These are phyloP conservation scores for Tolypocladium guangdongense DNA, from an alignment of 2,329 filamentous ascomycete species.

Conservation along the genomic window DNA sequence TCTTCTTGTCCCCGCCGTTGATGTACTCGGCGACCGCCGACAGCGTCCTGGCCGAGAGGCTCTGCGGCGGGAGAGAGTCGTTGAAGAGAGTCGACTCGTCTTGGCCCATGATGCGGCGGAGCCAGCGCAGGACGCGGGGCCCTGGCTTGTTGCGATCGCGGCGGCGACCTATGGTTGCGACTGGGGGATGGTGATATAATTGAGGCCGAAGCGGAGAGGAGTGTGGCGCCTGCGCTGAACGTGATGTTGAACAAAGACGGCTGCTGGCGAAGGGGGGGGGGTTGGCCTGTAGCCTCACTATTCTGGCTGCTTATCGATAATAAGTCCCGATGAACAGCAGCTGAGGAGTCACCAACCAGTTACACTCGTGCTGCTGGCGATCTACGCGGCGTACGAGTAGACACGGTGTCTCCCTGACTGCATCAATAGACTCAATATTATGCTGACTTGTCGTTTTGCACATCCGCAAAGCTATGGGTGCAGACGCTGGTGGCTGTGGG, in stretches of 20 bases:
- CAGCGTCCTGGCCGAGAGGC: conserved; percentile 57
- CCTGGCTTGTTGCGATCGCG: background rate
- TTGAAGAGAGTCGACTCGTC: conserved; percentile 59
- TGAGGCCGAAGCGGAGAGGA: background rate
- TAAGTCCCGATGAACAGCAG: background rate
- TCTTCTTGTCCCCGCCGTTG: conserved; percentile 51
- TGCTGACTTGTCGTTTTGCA: background rate
- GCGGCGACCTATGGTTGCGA: background rate
- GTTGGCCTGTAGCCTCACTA: too few relatives aligned
- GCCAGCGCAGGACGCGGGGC: background rate
- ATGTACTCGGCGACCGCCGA: conserved; percentile 73
- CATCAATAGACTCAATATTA: background rate
- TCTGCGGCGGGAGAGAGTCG: conserved; percentile 51
- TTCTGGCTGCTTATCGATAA: background rate
- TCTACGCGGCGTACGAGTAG: too few relatives aligned
- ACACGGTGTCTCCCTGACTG: background rate
- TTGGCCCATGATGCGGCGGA: conserved; percentile 65
- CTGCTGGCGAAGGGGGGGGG: background rate
- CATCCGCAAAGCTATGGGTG: background rate
- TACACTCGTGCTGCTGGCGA: background rate
- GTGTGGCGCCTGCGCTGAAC: background rate
- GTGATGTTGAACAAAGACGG: background rate
- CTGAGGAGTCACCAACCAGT: background rate
- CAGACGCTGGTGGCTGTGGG: too few relatives aligned
- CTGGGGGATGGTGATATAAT: background rate